Conservation (phyloP, 768 basidiomycete genomes). For the Auriscalpium orientale region DNA sequence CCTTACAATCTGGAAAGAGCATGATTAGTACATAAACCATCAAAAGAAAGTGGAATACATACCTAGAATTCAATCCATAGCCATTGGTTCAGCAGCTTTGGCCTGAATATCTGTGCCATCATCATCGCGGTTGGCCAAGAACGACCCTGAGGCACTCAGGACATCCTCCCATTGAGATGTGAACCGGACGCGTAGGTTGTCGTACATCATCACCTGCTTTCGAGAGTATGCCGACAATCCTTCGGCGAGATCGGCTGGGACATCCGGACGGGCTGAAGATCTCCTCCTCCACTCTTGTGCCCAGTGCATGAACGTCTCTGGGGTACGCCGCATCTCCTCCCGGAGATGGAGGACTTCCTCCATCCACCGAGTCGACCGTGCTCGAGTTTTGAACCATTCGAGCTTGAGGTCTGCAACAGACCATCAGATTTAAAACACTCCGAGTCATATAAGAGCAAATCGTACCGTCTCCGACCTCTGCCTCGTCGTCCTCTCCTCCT, state of each 20-base stretch:
- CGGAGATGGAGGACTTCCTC: not conserved
- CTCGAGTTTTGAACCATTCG: not conserved
- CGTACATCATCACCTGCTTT: not conserved
- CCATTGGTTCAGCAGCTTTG: too few species aligned
- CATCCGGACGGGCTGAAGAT: not conserved
- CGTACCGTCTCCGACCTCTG: not conserved
- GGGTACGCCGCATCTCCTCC: not conserved
- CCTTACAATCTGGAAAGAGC: too few species aligned
- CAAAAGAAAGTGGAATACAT: too few species aligned
- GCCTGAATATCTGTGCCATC: too few species aligned
- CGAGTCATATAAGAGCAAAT: not conserved
- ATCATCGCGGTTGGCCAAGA: too few species aligned
- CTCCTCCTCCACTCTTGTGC: not conserved
- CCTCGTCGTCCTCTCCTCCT: too few species aligned
- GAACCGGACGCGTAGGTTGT: too few species aligned
- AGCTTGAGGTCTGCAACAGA: not conserved
- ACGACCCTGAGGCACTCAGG: too few species aligned
- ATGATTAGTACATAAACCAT: too few species aligned
- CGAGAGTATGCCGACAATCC: not conserved
- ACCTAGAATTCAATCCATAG: too few species aligned
- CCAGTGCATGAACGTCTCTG: not conserved
- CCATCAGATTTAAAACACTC: not conserved
- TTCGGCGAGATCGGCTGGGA: not conserved
- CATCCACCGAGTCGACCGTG: not conserved
- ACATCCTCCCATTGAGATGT: too few species aligned